phyloP scores from a whole-genome alignment of 1,139 yeast species.

The Pichia terricola region DNA sequence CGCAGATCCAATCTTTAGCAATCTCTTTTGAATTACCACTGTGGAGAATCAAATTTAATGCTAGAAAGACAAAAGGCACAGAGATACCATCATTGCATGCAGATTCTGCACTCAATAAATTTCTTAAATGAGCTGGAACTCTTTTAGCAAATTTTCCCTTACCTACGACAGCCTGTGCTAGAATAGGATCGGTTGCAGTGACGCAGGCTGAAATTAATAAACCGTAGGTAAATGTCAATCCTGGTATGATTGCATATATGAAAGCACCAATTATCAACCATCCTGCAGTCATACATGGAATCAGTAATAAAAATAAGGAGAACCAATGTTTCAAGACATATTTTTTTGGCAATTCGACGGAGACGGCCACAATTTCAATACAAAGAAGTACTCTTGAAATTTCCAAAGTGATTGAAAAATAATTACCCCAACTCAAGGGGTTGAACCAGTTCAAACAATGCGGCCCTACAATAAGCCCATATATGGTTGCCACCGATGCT shows the following conservation, averaged over 20 bases:
- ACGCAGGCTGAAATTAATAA: constrained; percentile 83
- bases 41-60: constrained; percentile 59
- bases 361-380: constrained; percentile 93
- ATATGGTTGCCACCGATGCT: constrained; percentile 87
- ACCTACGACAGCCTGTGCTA: constrained; percentile 98
- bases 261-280: constrained; percentile 86
- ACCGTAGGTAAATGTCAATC: constrained; percentile 68
- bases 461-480: constrained; percentile 90
- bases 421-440: constrained; percentile 86
- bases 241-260: constrained; percentile 77
- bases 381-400: constrained; percentile 81
- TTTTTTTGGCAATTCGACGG: constrained; percentile 90
- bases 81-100: constrained; percentile 99
- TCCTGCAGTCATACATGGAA: constrained; percentile 92
- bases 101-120: constrained; percentile 83
- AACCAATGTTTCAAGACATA: constrained; percentile 89
- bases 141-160: constrained; percentile 95
- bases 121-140: constrained; percentile 94
- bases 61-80: constrained; percentile 80
- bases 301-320: constrained; percentile 64
- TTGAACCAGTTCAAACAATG: constrained; percentile 84
- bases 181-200: constrained; percentile 95
- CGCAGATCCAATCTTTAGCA: constrained; percentile 74
- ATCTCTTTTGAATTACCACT: constrained; percentile 59
- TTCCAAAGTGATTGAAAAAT: constrained; percentile 80